A percentile compares a stretch with the other conserved stretches of the same genome.
phyloP scores from a whole-genome alignment of 257 asterid genomes.

The Solanum pinnatisectum region DNA sequence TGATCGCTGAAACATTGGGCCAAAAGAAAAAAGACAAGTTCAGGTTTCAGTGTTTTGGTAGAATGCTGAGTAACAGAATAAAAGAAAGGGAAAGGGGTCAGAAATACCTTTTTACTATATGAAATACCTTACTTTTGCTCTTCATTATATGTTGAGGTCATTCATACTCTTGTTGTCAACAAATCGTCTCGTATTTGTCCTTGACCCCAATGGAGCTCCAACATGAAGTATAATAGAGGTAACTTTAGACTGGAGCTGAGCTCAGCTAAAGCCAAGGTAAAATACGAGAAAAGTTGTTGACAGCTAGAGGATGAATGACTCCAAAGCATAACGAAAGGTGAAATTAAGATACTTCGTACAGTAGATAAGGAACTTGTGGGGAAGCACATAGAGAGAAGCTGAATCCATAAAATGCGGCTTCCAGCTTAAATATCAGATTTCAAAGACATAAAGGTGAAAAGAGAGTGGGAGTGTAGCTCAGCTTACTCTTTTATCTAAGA shows the following conservation, averaged over 20 bases:
- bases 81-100: neutral
- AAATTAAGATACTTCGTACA: neutral
- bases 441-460: neutral
- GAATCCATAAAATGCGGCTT: neutral
- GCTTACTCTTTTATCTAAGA: conserved; percentile 86
- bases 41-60: neutral
- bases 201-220: neutral
- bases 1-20: conserved; percentile 43
- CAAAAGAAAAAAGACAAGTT: neutral
- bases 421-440: neutral
- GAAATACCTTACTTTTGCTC: neutral
- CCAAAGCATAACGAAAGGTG: neutral
- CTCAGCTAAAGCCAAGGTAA: neutral
- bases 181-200: neutral
- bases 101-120: neutral
- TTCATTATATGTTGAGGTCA: neutral
- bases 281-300: neutral
- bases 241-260: neutral
- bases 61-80: neutral
- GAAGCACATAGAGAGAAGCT: neutral
- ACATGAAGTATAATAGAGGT: neutral
- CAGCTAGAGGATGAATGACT: neutral
- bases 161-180: neutral
- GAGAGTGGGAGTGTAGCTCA: neutral
- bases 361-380: neutral